Evolutionary conservation across 1,284 basidiomycete species (phyloP), one percentile per base, ranked within the genome.

Genomic region (Heterobasidion irregulare): DNA sequence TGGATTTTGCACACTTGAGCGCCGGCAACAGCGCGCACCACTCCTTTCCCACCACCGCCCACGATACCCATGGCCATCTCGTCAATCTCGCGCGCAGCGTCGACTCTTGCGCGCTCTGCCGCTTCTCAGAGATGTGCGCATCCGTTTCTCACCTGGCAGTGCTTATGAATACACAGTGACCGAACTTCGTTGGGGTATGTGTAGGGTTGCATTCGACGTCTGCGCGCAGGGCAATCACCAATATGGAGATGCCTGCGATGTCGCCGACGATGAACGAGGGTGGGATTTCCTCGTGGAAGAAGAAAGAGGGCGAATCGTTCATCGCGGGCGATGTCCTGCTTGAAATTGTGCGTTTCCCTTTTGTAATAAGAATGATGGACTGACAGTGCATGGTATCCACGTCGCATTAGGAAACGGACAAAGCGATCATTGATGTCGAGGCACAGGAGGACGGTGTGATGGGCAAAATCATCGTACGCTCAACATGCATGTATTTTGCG

Each of bases 401-500:
- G 49, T 15, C n/a, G 15, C 51, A 56, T 36, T 68, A 97, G 94
- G 96, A 98, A 80, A 98, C 95, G 43, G 96, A 98, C 81, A 98
- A 98, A 75, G 96, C 96, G 12, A 97, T 94, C 1, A 98, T 99
- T 66, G 96, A 99, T 66, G 95, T 99, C n/a, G 96, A 99, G 73
- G 94, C 96, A 6, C 94, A 94, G 70, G 95, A 98, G 46, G 95
- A 98, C 63, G 96, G 96, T 61, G 72, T 98, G 13, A 71, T 99
- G 67, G 95, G 90, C 47, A 98, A 94, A 76, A 97, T 98, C 61
- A 59, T 98, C 60, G 92, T 94, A 62, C 58, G 83, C 18, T 15
- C 18, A 10, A 18, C 18, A 47, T 12, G 7, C n/a, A 12, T 12
- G 2, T 10, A 41, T 41, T 8, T 41, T n/a, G 4, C 38, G 2